Evolutionary conservation across 2,329 filamentous ascomycete genomes (phyloP).

Genomic region (Drechslera avenae): DNA sequence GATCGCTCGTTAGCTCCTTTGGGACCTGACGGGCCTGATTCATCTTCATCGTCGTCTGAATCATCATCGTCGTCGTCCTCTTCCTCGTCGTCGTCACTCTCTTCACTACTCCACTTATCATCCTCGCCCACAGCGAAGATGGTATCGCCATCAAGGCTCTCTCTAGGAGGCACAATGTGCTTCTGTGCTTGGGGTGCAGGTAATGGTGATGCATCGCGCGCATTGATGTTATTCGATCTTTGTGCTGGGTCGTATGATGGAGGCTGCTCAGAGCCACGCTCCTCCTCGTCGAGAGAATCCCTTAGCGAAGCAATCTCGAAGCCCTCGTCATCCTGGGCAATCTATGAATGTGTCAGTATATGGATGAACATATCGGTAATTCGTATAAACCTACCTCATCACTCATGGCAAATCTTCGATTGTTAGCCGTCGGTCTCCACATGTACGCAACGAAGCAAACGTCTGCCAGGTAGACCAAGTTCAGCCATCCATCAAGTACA

Average conservation of each 20-base stretch:
- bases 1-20: conserved; percentile 39
- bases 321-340: conserved; percentile 97
- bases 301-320: conserved; percentile 96
- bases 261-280: conserved; percentile 49
- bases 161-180: conserved; percentile 57
- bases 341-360: conserved; percentile 54
- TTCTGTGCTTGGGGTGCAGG: conserved; percentile 59
- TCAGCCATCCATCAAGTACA: conserved; percentile 94
- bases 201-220: conserved; percentile 54
- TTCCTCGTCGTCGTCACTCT: conserved; percentile 9
- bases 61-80: conserved; percentile 10
- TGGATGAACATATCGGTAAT: background rate
- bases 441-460: conserved; percentile 93
- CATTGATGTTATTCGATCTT: conserved; percentile 28
- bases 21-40: conserved; percentile 62
- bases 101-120: conserved; percentile 79
- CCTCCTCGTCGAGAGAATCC: conserved; percentile 70
- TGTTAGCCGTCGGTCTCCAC: conserved; percentile 96
- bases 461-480: conserved; percentile 92
- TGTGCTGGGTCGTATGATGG: conserved; percentile 50
- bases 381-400: conserved; percentile 69
- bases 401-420: conserved; percentile 96
- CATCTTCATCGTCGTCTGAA: conserved; percentile 10
- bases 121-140: conserved; percentile 93
- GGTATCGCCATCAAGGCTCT: conserved; percentile 83